phyloP scores from a whole-genome alignment of 495 filamentous ascomycete genomes.

The Xylaria acuta region DNA sequence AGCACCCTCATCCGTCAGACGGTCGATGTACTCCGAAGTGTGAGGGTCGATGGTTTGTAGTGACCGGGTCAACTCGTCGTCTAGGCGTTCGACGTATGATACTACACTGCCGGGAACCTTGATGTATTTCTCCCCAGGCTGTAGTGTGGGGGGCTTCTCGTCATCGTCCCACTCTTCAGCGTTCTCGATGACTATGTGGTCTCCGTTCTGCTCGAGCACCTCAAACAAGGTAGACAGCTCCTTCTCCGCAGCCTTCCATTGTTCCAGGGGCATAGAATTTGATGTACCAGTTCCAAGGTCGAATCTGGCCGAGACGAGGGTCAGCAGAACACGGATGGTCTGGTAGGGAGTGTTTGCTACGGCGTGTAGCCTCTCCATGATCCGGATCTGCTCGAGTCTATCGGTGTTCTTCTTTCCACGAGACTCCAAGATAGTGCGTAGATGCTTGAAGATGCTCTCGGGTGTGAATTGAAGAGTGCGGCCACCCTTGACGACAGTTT shows the following conservation, averaged over 20 bases:
- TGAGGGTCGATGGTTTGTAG: constrained; percentile 97
- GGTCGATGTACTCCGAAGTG: constrained; percentile 97
- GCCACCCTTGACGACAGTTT: constrained; percentile 84
- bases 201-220: constrained; percentile 76
- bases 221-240: constrained; percentile 79
- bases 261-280: constrained; percentile 90
- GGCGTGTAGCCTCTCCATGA: constrained; percentile 95
- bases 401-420: constrained; percentile 99
- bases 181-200: constrained; percentile 83
- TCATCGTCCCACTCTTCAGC: constrained; percentile 99
- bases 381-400: constrained; percentile 87
- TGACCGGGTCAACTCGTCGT: constrained; percentile 96
- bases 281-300: constrained; percentile 84
- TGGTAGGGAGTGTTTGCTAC: constrained; percentile 91
- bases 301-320: constrained; percentile 91
- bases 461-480: constrained; percentile 88
- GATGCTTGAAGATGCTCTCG: constrained; percentile 97
- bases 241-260: constrained; percentile 93
- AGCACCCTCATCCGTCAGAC: constrained; percentile 87
- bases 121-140: constrained; percentile 73
- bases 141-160: constrained; percentile 81
- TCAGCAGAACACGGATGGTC: constrained; percentile 89
- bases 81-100: constrained; percentile 92
- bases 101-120: constrained; percentile 92
- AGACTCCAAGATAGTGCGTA: constrained; percentile 90